These are phyloP conservation scores for Fraxinus quadrangulata DNA, from an alignment of 257 asterid genomes.

Conservation along the genomic window DNA sequence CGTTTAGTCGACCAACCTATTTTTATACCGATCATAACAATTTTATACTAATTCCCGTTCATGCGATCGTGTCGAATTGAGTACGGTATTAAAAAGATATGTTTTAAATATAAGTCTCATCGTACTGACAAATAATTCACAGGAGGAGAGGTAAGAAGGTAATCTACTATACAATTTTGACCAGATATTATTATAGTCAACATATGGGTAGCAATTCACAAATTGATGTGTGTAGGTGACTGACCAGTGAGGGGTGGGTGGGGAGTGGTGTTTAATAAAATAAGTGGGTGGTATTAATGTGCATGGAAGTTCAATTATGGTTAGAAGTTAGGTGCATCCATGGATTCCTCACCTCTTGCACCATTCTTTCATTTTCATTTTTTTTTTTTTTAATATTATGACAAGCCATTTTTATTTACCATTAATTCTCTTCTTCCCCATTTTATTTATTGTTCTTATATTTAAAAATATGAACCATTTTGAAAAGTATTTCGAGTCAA, in stretches of 20 bases:
- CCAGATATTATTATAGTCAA: no score
- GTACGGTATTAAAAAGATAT: no score
- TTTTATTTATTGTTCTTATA: neutral
- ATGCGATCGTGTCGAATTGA: no score
- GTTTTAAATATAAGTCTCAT: no score
- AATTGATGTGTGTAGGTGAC: conserved; percentile 33
- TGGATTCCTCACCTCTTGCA: conserved; percentile 30
- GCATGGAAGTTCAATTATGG: conserved; percentile 40
- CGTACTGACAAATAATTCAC: no score
- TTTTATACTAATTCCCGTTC: no score
- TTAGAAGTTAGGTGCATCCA: conserved; percentile 51
- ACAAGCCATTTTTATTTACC: neutral
- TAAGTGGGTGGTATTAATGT: conserved; percentile 26
- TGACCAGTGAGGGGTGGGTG: neutral
- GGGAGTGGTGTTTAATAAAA: no score
- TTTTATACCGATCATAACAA: no score
- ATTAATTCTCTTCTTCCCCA: neutral
- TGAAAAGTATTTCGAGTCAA: neutral
- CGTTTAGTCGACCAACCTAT: no score
- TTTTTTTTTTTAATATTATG: neutral
- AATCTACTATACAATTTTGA: no score
- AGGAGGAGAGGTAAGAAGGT: no score
- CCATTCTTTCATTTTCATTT: neutral
- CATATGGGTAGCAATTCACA: neutral
- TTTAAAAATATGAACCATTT: neutral